These are phyloP conservation scores for Aspergillus panamensis DNA, from an alignment of 495 filamentous ascomycete genomes.

Conservation along the genomic window DNA sequence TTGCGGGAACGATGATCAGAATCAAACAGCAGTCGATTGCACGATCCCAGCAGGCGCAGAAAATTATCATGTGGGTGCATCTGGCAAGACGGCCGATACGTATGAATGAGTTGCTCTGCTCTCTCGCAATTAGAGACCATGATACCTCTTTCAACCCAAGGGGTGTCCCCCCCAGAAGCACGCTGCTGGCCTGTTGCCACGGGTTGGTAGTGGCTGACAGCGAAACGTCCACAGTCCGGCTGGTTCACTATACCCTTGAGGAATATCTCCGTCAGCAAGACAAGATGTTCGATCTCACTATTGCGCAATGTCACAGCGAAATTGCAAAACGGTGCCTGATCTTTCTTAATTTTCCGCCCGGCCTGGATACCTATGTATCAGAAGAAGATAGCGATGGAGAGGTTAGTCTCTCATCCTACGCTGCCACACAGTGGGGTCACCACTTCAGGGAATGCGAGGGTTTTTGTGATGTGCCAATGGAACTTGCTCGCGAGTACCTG, in stretches of 20 bases:
- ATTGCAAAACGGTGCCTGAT: conserved; percentile 16
- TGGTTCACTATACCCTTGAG: conserved; percentile 20
- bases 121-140: conserved; percentile 17
- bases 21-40: conserved; percentile 19
- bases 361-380: neutral
- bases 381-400: neutral
- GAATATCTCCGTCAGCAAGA: conserved; percentile 16
- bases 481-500: neutral
- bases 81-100: conserved; percentile 14
- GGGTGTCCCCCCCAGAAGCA: conserved; percentile 10
- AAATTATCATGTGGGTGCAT: conserved; percentile 21
- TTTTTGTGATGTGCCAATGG: neutral
- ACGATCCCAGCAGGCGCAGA: conserved; percentile 6
- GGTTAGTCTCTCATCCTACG: neutral
- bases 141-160: conserved; percentile 14
- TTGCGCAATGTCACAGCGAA: conserved; percentile 15
- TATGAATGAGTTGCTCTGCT: conserved; percentile 17
- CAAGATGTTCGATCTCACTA: conserved; percentile 13
- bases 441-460: conserved; percentile 1
- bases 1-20: conserved; percentile 13
- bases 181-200: conserved; percentile 18
- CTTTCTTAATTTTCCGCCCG: neutral
- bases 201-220: conserved; percentile 16
- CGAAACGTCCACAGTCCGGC: conserved; percentile 13
- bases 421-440: conserved; percentile 1